Conservation (phyloP, 176 grass and related monocot genomes). For the Juncus effusus region DNA sequence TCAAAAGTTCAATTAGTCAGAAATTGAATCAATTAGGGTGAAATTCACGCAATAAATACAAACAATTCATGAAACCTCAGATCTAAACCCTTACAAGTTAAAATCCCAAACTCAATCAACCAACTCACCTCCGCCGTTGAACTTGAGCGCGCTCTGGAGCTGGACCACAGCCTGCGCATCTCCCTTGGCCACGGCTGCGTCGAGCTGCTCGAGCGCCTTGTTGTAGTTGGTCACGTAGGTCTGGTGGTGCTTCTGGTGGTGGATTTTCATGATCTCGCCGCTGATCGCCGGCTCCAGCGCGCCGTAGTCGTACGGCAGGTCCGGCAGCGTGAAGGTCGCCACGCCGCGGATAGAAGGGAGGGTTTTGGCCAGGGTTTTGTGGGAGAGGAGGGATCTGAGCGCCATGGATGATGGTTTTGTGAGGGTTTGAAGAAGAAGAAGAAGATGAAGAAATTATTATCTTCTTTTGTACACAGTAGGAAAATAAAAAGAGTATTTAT, state of each 20-base stretch:
- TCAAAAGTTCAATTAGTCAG: no score
- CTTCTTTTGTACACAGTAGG: background rate
- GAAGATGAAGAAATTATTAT: background rate
- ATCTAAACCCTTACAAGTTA: background rate
- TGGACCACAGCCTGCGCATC: conserved; percentile 52
- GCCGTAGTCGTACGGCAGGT: conserved; percentile 88
- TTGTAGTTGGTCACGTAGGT: conserved; percentile 98
- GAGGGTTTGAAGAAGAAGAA: background rate
- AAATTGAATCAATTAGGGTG: no score
- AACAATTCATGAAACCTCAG: background rate
- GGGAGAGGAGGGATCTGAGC: conserved; percentile 47
- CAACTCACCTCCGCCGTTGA: conserved; percentile 82
- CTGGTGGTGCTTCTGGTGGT: conserved; percentile 99
- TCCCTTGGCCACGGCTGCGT: conserved; percentile 62
- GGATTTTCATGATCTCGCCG: conserved; percentile 87
- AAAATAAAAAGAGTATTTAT: no score
- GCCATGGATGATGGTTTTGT: conserved; percentile 42
- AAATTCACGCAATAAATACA: no score
- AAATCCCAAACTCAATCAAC: background rate
- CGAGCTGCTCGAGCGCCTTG: conserved; percentile 95
- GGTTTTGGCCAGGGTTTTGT: conserved; percentile 39
- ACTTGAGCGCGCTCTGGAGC: conserved; percentile 94
- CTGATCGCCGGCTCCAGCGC: conserved; percentile 85
- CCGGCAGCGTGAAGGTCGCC: conserved; percentile 52
- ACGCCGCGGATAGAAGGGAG: conserved; percentile 31